A percentile compares a stretch with the other conserved stretches of the same genome.
Conservation (phyloP, 2,329 filamentous ascomycete genomes). For the Paraconiothyrium sp. region DNA sequence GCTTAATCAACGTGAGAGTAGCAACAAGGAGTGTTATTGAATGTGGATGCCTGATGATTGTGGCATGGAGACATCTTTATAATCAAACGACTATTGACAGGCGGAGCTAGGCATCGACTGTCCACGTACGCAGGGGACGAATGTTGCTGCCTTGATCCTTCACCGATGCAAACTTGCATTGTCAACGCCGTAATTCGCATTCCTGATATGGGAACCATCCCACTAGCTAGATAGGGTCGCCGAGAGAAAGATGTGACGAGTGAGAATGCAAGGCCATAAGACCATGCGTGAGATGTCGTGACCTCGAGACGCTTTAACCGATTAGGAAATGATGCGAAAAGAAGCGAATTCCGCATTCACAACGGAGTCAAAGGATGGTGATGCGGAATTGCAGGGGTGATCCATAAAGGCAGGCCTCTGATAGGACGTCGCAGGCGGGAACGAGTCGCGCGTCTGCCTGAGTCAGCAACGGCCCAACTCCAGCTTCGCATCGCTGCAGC, state of each 20-base stretch:
- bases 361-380: background rate
- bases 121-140: conserved; percentile 5
- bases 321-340: background rate
- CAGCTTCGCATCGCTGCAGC: background rate
- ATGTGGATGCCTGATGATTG: background rate
- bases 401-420: background rate
- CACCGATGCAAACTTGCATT: conserved; percentile 3
- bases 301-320: background rate
- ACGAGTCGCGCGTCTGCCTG: conserved; percentile 1
- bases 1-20: background rate
- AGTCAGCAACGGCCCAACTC: background rate
- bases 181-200: conserved; percentile 3
- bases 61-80: conserved; percentile 1
- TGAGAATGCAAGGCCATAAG: background rate
- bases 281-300: background rate
- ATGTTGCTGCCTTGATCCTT: conserved; percentile 11
- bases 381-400: background rate
- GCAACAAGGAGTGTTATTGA: background rate
- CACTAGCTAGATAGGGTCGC: background rate
- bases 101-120: background rate
- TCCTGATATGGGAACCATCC: background rate
- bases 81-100: background rate
- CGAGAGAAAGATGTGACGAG: background rate
- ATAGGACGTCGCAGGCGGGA: conserved; percentile 1
- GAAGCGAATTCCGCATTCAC: conserved; percentile 6